phyloP scores from a whole-genome alignment of 2,329 filamentous ascomycete species.

The Botrytis porri region DNA sequence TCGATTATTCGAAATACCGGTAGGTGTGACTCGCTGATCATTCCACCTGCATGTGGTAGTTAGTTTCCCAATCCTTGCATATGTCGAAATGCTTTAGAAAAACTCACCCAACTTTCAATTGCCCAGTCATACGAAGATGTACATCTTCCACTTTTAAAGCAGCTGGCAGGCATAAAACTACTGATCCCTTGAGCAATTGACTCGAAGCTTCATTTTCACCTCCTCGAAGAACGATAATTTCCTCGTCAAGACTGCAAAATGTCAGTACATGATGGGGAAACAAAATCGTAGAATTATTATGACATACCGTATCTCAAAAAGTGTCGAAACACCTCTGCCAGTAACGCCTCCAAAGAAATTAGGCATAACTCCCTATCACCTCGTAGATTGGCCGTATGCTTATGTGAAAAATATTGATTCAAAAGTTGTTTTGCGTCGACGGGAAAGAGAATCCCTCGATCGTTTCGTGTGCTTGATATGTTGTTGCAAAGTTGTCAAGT shows the following conservation, averaged over 20 bases:
- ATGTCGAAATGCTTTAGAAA: conserved; percentile 4
- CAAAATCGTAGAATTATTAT: background rate
- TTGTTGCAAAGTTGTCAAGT: background rate
- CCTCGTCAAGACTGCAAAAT: conserved; percentile 63
- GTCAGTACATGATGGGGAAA: conserved; percentile 21
- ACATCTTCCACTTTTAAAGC: conserved; percentile 70
- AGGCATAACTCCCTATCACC: conserved; percentile 32
- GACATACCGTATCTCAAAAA: conserved; percentile 41
- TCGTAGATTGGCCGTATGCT: background rate
- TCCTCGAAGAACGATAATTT: conserved; percentile 77
- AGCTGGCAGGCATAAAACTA: conserved; percentile 70
- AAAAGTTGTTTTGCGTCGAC: background rate
- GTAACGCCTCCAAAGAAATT: conserved; percentile 36
- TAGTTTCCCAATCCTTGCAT: background rate
- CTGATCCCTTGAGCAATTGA: conserved; percentile 68
- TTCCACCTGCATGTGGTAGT: conserved; percentile 44
- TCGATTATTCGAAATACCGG: conserved; percentile 56
- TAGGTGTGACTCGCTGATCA: conserved; percentile 52
- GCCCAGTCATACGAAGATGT: conserved; percentile 67
- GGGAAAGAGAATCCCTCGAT: background rate
- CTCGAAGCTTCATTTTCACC: conserved; percentile 72
- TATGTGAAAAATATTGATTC: background rate
- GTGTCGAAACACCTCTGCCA: conserved; percentile 36
- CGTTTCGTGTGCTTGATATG: background rate
- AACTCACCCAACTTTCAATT: conserved; percentile 65